Evolutionary conservation across 805 yeast genomes (phyloP), one percentile per base, ranked within the genome.

Genomic region (Kuraishia piskuri): DNA sequence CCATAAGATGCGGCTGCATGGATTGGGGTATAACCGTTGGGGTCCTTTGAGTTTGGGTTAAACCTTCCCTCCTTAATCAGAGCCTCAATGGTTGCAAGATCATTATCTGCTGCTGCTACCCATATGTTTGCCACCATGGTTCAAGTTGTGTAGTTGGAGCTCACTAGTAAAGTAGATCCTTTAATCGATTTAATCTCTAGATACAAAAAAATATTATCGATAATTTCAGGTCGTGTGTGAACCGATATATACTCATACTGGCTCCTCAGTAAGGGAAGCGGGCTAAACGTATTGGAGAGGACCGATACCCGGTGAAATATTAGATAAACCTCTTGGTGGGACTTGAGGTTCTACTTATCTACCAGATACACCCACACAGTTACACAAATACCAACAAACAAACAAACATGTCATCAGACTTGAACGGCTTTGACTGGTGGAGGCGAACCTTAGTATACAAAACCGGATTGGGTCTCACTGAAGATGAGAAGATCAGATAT

Each of bases 1-100:
- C 92, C 92, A 67, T 94, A 94, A 1, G 97, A 86, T 2, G 95
- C 96, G 1, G 99, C 98, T 0, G 99, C 99, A 67, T 94, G 99
- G 12, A 94, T 77, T 6, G 99, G 96, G 0, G 98, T 92, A 68
- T 95, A 94, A 0, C 99, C 99, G 62, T 91, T 89, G 1, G 88
- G 87, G 67, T 94, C 99, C 57, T 84, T 81, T 6, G 86, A 78
- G 62, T 89, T 86, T 2, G 97, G 80, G 2, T 83, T 75, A 57
- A 72, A 74, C 5, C 70, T 62, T 0, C 84, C 86, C 0, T 77
- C 61, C 10, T 68, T 72, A 7, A 94, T 69, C 52, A 74, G 71
- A 14, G 74, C 58, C 57, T 83, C 78, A 6, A 94, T 96, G 7
- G 75, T 62, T 2, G 71, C 76, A 2, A 77, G 55, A 56, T 84